Evolutionary conservation across 2,329 filamentous ascomycete species (phyloP).

Genomic region (Xylariaceae sp.): DNA sequence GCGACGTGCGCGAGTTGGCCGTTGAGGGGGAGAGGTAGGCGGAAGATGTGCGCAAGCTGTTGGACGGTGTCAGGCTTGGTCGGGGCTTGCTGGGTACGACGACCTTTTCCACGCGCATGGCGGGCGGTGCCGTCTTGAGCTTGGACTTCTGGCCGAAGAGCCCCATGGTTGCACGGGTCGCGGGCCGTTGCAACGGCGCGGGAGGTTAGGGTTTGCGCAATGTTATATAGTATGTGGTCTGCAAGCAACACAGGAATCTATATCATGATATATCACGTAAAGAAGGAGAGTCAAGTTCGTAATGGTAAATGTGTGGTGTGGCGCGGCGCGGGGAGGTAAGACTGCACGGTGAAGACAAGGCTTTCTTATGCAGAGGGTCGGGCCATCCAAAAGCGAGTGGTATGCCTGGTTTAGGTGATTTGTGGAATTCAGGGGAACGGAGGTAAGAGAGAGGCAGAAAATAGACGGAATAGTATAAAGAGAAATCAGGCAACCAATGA

Average conservation of each 20-base stretch:
- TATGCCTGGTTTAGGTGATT: conserved; percentile 11
- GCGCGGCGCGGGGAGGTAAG: conserved; percentile 9
- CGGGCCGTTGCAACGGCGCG: not conserved
- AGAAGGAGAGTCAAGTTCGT: not conserved
- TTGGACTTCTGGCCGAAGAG: conserved; percentile 54
- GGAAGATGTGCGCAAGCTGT: conserved; percentile 33
- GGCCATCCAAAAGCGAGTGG: conserved; percentile 22
- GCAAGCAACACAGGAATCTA: not conserved
- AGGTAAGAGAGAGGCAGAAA: not conserved
- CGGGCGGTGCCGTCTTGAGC: conserved; percentile 58
- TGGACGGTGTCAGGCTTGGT: conserved; percentile 32
- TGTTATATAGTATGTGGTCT: conserved; percentile 7
- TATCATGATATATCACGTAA: conserved; percentile 10
- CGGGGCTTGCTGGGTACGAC: conserved; percentile 48
- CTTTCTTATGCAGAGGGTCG: not conserved
- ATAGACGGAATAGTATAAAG: conserved; percentile 4
- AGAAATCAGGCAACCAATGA: conserved; percentile 12
- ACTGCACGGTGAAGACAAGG: not conserved
- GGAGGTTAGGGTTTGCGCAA: not conserved
- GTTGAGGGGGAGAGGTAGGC: conserved; percentile 41
- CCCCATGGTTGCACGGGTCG: conserved; percentile 43
- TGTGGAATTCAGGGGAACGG: conserved; percentile 1
- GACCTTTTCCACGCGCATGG: conserved; percentile 61
- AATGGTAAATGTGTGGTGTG: not conserved
- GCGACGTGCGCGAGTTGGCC: conserved; percentile 48